These are phyloP conservation scores for Botrytis squamosa DNA, from an alignment of 2,329 filamentous ascomycete species.

Conservation along the genomic window DNA sequence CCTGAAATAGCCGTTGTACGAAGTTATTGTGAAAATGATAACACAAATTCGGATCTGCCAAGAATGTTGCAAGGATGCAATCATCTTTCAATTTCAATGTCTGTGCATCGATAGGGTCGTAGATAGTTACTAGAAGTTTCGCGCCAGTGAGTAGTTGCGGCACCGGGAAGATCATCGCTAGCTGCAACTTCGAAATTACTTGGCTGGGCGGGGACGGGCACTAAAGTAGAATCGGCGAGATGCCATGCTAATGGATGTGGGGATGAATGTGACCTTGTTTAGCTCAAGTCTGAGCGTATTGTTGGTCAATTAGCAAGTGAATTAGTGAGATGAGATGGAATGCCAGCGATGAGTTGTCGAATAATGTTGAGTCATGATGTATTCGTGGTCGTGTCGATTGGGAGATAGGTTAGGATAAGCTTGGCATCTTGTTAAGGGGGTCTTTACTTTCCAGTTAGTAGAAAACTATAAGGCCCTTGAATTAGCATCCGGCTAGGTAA, in stretches of 20 bases:
- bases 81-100: constrained; percentile 6
- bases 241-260: background rate
- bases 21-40: background rate
- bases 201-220: background rate
- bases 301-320: background rate
- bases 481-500: background rate
- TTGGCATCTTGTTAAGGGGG: background rate
- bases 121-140: background rate
- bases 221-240: constrained; percentile 8
- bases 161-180: constrained; percentile 11
- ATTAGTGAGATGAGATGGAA: background rate
- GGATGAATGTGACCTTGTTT: constrained; percentile 8
- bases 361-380: constrained; percentile 2
- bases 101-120: constrained; percentile 5
- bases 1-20: background rate
- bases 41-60: background rate
- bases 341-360: constrained; percentile 7
- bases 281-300: constrained; percentile 1
- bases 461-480: background rate
- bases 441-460: background rate
- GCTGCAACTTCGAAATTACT: background rate
- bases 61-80: background rate
- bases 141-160: constrained; percentile 7
- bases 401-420: background rate
- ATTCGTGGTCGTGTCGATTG: constrained; percentile 6